Conservation (phyloP, 257 asterid species). For the Solanum ossicruentum region DNA sequence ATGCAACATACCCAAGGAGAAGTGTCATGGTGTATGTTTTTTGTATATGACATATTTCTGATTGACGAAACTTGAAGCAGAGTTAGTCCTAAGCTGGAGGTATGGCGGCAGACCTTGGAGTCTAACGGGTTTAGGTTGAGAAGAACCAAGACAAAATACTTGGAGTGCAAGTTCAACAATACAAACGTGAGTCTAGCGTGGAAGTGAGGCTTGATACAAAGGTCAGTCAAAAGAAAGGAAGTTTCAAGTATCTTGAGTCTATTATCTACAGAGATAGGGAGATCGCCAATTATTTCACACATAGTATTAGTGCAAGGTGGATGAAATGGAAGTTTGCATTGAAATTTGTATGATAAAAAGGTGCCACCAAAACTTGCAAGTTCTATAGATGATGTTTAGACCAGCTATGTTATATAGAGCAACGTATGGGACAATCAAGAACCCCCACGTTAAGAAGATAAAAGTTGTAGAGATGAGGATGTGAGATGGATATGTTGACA, state of each 20-base stretch:
- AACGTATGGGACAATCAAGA: no score
- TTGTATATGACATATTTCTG: background rate
- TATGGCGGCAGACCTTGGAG: background rate
- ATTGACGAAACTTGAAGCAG: background rate
- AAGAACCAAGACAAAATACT: background rate
- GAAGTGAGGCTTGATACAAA: background rate
- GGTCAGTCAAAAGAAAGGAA: background rate
- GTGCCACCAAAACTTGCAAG: background rate
- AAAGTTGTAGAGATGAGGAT: no score
- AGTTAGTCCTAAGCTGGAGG: background rate
- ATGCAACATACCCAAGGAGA: background rate
- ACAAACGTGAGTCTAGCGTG: background rate
- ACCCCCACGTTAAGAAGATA: no score
- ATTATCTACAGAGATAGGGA: background rate
- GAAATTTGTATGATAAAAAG: background rate
- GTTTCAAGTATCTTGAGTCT: background rate
- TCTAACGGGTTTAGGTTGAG: background rate
- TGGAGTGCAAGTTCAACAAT: background rate
- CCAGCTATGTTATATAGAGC: no score
- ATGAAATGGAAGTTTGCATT: background rate
- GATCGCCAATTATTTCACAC: background rate
- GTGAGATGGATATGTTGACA: no score
- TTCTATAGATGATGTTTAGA: no score
- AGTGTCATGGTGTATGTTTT: background rate
- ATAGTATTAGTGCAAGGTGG: background rate